Percentiles rank a stretch among this genome's conserved stretches.
Conservation (phyloP, 495 filamentous ascomycete genomes). For the Talaromyces nanjingensis region DNA sequence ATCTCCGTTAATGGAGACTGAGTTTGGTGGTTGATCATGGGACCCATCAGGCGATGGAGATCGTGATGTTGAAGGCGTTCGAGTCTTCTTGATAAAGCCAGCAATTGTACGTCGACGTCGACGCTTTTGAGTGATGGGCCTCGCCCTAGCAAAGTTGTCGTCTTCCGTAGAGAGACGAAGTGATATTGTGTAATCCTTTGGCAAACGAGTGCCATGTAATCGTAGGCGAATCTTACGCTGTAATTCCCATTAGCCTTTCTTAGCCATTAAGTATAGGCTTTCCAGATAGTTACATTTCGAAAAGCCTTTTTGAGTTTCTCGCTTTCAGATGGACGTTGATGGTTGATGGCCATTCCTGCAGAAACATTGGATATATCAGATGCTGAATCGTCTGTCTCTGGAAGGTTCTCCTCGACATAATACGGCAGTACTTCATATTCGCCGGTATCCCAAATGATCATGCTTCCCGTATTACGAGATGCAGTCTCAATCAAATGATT, state of each 20-base stretch:
- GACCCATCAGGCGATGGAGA: neutral
- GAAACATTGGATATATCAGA: slow-evolving; percentile 17
- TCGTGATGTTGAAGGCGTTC: slow-evolving; percentile 5
- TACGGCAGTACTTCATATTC: slow-evolving; percentile 54
- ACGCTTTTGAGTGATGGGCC: slow-evolving; percentile 26
- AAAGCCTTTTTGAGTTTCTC: slow-evolving; percentile 49
- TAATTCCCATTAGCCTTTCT: neutral
- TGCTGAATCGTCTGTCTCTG: slow-evolving; percentile 39
- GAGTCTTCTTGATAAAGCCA: neutral
- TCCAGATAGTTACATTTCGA: slow-evolving; percentile 25
- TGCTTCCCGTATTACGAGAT: slow-evolving; percentile 48
- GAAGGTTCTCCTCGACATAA: slow-evolving; percentile 19
- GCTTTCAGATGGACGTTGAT: slow-evolving; percentile 36
- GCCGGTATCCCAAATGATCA: slow-evolving; percentile 67
- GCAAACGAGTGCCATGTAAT: slow-evolving; percentile 52
- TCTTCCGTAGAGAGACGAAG: slow-evolving; percentile 40
- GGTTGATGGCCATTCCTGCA: neutral
- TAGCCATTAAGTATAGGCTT: neutral
- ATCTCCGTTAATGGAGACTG: neutral
- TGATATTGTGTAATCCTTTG: slow-evolving; percentile 48
- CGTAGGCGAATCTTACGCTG: slow-evolving; percentile 55
- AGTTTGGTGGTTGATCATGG: neutral
- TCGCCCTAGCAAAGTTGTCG: slow-evolving; percentile 32
- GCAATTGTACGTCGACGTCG: slow-evolving; percentile 13
- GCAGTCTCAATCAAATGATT: slow-evolving; percentile 64